Conservation (phyloP, 2,329 filamentous ascomycete genomes). For the Davidsoniella neocaledoniae region DNA sequence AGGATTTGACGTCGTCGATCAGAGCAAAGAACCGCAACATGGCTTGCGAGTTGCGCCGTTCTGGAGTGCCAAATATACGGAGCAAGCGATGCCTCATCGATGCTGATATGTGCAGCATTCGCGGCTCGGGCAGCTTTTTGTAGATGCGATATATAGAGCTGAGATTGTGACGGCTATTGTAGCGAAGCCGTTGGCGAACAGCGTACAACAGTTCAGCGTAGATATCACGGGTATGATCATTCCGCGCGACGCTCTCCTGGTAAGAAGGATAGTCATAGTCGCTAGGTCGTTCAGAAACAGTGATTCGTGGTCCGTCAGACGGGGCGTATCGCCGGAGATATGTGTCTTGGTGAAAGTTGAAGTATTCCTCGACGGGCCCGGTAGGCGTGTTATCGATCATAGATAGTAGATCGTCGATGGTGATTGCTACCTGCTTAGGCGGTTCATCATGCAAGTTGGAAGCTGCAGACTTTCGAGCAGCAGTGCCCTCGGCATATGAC, state of each 20-base stretch:
- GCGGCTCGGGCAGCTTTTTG: constrained; percentile 31
- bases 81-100: constrained; percentile 46
- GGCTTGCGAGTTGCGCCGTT: constrained; percentile 36
- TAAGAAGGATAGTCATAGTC: constrained; percentile 31
- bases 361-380: constrained; percentile 32
- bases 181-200: constrained; percentile 26
- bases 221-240: constrained; percentile 20
- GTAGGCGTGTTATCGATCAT: constrained; percentile 32
- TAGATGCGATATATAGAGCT: constrained; percentile 34
- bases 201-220: constrained; percentile 25
- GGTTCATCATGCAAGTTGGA: neutral
- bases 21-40: constrained; percentile 75
- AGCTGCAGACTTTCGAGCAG: neutral
- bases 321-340: constrained; percentile 37
- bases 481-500: too few species aligned
- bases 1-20: constrained; percentile 64
- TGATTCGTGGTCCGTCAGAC: constrained; percentile 30
- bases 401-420: constrained; percentile 30
- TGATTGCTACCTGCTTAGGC: too few species aligned
- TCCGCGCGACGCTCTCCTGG: constrained; percentile 23
- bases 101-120: constrained; percentile 32
- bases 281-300: constrained; percentile 32
- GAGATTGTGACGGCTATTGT: constrained; percentile 23
- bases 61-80: constrained; percentile 47
- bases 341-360: constrained; percentile 35